These are phyloP conservation scores for Bauhinia variegata DNA, from an alignment of 306 rosid genomes.

Conservation along the genomic window DNA sequence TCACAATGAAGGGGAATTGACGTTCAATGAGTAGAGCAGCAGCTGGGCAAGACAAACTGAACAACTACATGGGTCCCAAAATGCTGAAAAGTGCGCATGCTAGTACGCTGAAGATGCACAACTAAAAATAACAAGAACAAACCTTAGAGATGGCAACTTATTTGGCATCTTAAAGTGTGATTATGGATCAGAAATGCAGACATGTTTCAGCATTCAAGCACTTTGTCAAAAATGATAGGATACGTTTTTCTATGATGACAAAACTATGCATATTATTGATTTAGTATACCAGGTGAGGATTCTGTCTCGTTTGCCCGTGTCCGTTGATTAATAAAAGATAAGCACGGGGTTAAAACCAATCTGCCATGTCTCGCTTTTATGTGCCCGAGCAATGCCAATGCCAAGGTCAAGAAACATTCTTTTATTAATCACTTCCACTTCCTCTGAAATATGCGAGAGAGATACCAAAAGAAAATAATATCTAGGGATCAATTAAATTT, in stretches of 20 bases:
- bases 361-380: no score
- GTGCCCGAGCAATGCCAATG: no score
- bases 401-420: no score
- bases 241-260: neutral
- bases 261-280: no score
- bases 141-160: slow-evolving; percentile 35
- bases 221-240: slow-evolving; percentile 2
- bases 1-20: neutral
- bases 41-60: neutral
- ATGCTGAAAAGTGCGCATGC: slow-evolving; percentile 19
- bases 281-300: no score
- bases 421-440: no score
- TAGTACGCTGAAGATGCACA: slow-evolving; percentile 30
- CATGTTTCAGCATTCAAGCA: slow-evolving; percentile 6
- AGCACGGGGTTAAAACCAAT: no score
- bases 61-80: slow-evolving; percentile 37
- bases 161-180: slow-evolving; percentile 26
- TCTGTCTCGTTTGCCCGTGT: no score
- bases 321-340: no score
- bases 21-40: neutral
- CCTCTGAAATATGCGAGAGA: no score
- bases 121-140: slow-evolving; percentile 35
- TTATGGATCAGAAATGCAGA: slow-evolving; percentile 8
- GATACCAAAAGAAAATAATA: no score
- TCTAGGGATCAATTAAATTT: no score